Conservation (phyloP, 1,139 yeast genomes). For the Lodderomyces theae region DNA sequence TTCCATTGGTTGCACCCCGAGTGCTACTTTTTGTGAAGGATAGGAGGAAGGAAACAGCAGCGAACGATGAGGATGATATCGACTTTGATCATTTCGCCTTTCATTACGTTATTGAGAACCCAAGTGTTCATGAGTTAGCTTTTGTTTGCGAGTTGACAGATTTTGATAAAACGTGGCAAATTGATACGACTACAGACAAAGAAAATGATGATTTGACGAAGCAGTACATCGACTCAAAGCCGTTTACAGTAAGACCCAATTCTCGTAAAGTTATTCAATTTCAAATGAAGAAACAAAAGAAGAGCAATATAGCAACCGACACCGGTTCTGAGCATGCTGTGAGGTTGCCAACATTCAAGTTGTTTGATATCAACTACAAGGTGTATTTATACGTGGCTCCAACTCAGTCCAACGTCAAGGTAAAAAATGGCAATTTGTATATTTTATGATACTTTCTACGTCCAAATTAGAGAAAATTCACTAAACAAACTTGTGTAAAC, state of each 20-base stretch:
- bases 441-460: no score
- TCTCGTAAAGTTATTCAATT: conserved; percentile 45
- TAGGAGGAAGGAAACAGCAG: conserved; percentile 9
- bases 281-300: conserved; percentile 18
- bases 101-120: conserved; percentile 64
- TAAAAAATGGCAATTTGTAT: conserved; percentile 19
- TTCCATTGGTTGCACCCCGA: conserved; percentile 71
- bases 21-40: conserved; percentile 38
- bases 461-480: no score
- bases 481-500: no score
- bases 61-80: conserved; percentile 14
- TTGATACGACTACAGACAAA: conserved; percentile 14
- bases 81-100: conserved; percentile 22
- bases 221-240: conserved; percentile 16
- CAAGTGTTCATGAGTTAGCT: conserved; percentile 65
- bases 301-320: no score
- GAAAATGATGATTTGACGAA: neutral
- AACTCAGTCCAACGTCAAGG: conserved; percentile 31
- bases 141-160: conserved; percentile 49
- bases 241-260: conserved; percentile 62
- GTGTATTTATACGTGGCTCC: conserved; percentile 58
- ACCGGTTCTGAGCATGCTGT: conserved; percentile 12
- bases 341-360: conserved; percentile 55
- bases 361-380: conserved; percentile 65
- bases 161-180: conserved; percentile 26